A percentile compares a stretch with the other conserved stretches of the same genome.
phyloP scores from a whole-genome alignment of 768 basidiomycete genomes.

The Mycena galopus region DNA sequence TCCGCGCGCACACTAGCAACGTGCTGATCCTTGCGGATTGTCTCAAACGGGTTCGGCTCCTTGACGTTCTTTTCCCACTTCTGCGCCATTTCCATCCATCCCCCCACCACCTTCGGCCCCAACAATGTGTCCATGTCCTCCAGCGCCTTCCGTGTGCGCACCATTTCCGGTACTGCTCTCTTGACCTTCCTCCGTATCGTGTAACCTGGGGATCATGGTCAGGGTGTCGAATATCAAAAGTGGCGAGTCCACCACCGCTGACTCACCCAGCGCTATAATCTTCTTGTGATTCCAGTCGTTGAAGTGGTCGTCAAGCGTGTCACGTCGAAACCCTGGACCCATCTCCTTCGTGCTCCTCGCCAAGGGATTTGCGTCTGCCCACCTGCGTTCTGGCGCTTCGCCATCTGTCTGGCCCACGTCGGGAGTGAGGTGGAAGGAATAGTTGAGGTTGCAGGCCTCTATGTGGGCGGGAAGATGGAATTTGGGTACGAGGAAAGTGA shows the following conservation, averaged over 20 bases:
- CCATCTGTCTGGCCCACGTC: no score
- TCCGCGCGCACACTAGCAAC: slow-evolving; percentile 29
- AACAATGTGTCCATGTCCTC: background rate
- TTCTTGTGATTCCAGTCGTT: no score
- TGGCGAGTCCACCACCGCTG: no score
- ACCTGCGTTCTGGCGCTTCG: slow-evolving; percentile 51
- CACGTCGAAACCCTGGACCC: slow-evolving; percentile 40
- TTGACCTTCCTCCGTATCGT: background rate
- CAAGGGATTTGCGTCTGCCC: slow-evolving; percentile 43
- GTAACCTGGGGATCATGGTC: background rate
- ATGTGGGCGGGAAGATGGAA: slow-evolving; percentile 43
- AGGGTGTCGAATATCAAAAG: background rate
- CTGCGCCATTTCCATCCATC: slow-evolving; percentile 21
- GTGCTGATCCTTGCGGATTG: slow-evolving; percentile 5
- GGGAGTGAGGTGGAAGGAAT: slow-evolving; percentile 42
- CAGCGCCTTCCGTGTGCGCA: background rate
- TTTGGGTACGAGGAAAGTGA: no score
- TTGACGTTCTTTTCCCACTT: slow-evolving; percentile 25
- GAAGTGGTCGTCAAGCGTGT: slow-evolving; percentile 5
- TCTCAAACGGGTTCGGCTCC: slow-evolving; percentile 24
- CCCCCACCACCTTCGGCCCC: background rate
- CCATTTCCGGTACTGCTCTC: slow-evolving; percentile 1
- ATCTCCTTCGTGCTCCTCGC: slow-evolving; percentile 53
- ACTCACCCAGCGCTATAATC: background rate
- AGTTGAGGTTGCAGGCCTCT: slow-evolving; percentile 24